A percentile compares a stretch with the other conserved stretches of the same genome.
phyloP scores from a whole-genome alignment of 345 rosid genomes.

The Citropsis articulata region DNA sequence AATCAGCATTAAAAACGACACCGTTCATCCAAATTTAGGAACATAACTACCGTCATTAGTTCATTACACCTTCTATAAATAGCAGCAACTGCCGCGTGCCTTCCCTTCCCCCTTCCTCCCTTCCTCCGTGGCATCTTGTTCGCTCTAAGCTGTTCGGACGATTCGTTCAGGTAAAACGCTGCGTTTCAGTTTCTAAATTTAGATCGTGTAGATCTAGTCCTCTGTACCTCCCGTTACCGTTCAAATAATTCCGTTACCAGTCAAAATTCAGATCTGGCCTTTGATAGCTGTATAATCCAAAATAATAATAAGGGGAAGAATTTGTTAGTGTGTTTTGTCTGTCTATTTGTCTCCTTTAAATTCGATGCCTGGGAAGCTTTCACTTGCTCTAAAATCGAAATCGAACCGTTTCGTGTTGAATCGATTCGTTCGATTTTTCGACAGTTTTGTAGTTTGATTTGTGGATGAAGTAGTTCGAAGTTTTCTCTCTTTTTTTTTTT shows the following conservation, averaged over 20 bases:
- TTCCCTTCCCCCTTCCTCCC: not conserved
- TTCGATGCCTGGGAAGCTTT: not conserved
- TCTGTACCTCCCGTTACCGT: not conserved
- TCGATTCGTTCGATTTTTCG: not conserved
- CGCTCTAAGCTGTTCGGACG: conserved; percentile 6
- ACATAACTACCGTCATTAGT: not conserved
- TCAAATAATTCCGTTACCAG: not conserved
- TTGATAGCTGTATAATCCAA: conserved; percentile 13
- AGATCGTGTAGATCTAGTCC: conserved; percentile 25
- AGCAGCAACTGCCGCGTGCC: not conserved
- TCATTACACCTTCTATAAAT: conserved; percentile 16
- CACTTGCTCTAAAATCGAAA: not conserved
- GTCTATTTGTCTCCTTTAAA: not conserved
- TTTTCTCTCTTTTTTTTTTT: not conserved
- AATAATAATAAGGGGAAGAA: not conserved
- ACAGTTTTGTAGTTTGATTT: not conserved
- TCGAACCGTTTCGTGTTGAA: not conserved
- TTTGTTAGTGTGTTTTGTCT: not conserved
- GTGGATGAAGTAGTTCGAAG: not conserved
- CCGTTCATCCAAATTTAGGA: not conserved
- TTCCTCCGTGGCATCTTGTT: conserved; percentile 22
- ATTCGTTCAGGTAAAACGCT: conserved; percentile 28
- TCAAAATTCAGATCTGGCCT: conserved; percentile 26
- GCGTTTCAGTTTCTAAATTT: not conserved
- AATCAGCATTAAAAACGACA: conserved; percentile 19